Percentiles rank a stretch among this genome's conserved stretches.
phyloP scores from a whole-genome alignment of 371 early-diverging fungal species.

The Apophysomyces ossiformis region DNA sequence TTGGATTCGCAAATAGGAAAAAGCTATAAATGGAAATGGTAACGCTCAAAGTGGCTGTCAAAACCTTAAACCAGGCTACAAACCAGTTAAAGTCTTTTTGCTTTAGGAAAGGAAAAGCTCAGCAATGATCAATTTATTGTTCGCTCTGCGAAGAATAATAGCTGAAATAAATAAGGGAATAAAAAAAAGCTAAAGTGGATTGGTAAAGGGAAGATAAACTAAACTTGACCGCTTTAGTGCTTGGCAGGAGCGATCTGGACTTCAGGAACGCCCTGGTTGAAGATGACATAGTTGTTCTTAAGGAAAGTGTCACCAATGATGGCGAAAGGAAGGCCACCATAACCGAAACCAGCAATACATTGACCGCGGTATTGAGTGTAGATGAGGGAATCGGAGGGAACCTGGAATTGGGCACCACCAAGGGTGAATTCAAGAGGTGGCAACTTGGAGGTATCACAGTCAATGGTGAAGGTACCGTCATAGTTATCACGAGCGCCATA shows the following conservation, averaged over 20 bases:
- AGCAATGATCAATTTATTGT: constrained; percentile 8
- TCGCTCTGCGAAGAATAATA: constrained; percentile 6
- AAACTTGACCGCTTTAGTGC: constrained; percentile 8
- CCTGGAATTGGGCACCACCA: constrained; percentile 22
- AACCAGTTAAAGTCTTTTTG: background rate
- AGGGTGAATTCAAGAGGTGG: constrained; percentile 25
- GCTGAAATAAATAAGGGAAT: constrained; percentile 6
- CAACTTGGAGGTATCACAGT: constrained; percentile 30
- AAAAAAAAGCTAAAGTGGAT: background rate
- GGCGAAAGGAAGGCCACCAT: constrained; percentile 29
- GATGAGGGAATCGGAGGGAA: constrained; percentile 31
- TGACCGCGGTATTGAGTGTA: constrained; percentile 18
- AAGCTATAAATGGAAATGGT: background rate
- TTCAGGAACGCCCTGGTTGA: constrained; percentile 15
- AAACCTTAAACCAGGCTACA: background rate
- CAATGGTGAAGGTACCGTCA: constrained; percentile 36
- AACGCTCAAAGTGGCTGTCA: background rate
- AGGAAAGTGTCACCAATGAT: constrained; percentile 40
- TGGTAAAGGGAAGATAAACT: background rate
- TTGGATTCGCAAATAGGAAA: no score
- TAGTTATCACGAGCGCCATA: constrained; percentile 27
- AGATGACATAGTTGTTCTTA: no score
- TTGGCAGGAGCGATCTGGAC: constrained; percentile 35
- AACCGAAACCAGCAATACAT: constrained; percentile 36
- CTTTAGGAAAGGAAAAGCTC: background rate